phyloP scores from a whole-genome alignment of 768 basidiomycete species.

The Suillus tomentosus region DNA sequence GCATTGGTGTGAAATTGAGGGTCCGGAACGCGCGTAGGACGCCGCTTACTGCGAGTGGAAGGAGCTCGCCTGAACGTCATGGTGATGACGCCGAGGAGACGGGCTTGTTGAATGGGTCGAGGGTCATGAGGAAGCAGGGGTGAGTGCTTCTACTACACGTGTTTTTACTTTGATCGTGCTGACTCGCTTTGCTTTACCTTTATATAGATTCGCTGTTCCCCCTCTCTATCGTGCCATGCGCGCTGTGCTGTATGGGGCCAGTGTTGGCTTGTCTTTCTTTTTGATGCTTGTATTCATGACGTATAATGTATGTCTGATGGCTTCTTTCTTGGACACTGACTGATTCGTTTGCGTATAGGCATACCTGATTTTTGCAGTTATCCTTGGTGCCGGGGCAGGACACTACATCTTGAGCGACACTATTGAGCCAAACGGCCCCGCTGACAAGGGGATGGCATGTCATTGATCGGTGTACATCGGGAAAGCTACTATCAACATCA shows the following conservation, averaged over 20 bases:
- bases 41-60: constrained; percentile 39
- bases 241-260: constrained; percentile 69
- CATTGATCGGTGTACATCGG: constrained; percentile 48
- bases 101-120: constrained; percentile 52
- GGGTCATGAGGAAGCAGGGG: constrained; percentile 44
- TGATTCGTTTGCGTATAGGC: constrained; percentile 48
- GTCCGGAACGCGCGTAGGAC: constrained; percentile 47
- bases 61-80: constrained; percentile 40
- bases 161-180: neutral
- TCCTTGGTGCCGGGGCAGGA: constrained; percentile 79
- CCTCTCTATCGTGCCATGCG: constrained; percentile 51
- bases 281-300: constrained; percentile 98
- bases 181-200: constrained; percentile 1
- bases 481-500: neutral
- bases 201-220: constrained; percentile 51
- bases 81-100: constrained; percentile 45
- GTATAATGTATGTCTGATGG: constrained; percentile 72
- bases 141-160: constrained; percentile 32
- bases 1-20: constrained; percentile 52
- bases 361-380: constrained; percentile 82
- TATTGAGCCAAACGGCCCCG: constrained; percentile 56
- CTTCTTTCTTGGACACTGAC: constrained; percentile 5
- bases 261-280: constrained; percentile 82
- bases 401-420: constrained; percentile 75
- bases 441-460: constrained; percentile 72